phyloP scores from a whole-genome alignment of 208 protist genomes.

The Leptomonas pyrrhocoris region DNA sequence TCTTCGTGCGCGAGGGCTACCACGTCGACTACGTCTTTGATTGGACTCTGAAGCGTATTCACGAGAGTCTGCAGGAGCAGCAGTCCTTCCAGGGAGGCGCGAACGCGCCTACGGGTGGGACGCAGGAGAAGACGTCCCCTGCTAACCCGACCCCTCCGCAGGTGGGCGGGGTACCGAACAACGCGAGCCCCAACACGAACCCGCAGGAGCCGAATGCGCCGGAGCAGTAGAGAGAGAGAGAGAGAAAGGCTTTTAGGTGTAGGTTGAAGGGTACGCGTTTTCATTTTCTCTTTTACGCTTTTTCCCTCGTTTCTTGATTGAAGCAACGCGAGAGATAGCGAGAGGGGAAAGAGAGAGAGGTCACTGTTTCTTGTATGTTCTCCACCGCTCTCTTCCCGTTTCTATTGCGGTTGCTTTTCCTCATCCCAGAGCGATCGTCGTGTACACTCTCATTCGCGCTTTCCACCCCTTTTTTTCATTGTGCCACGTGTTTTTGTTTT shows the following conservation, averaged over 20 bases:
- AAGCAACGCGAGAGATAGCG: too few relatives aligned
- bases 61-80: slow-evolving; percentile 65
- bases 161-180: slow-evolving; percentile 18
- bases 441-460: too few relatives aligned
- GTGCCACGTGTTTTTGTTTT: not conserved
- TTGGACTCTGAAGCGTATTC: slow-evolving; percentile 95
- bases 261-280: not conserved
- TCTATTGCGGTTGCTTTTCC: too few relatives aligned
- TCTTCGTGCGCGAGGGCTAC: slow-evolving; percentile 98
- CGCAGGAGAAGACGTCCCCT: slow-evolving; percentile 21
- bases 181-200: slow-evolving; percentile 28
- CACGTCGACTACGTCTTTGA: slow-evolving; percentile 99
- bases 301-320: too few relatives aligned
- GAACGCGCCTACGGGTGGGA: slow-evolving; percentile 17
- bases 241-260: not conserved
- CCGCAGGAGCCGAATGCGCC: slow-evolving; percentile 24
- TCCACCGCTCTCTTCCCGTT: too few relatives aligned
- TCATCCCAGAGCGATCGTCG: too few relatives aligned
- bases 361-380: too few relatives aligned
- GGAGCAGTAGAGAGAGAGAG: slow-evolving; percentile 24
- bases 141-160: slow-evolving; percentile 20
- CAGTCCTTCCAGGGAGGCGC: slow-evolving; percentile 29
- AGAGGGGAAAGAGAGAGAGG: too few relatives aligned
- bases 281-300: not conserved
- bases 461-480: not conserved